Evolutionary conservation across 2,329 filamentous ascomycete genomes (phyloP).

Genomic region (Clarireedia hainanense): DNA sequence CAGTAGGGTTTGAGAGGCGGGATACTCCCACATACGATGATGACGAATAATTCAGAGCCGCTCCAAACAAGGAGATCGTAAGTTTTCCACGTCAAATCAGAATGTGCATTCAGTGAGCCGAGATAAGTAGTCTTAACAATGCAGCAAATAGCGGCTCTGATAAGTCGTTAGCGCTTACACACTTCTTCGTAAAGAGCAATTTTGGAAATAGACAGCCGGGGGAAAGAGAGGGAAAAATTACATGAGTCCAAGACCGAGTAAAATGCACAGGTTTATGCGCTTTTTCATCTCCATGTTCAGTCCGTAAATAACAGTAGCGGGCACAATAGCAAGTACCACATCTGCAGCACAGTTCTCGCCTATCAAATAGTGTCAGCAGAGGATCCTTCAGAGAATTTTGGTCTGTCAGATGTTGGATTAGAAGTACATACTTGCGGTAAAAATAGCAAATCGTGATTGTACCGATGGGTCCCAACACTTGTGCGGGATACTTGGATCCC

Average conservation of each 20-base stretch:
- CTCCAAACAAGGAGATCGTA: conserved; percentile 6
- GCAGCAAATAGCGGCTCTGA: conserved; percentile 6
- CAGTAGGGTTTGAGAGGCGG: conserved; percentile 7
- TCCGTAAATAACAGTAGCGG: conserved; percentile 2
- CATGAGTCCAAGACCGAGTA: conserved; percentile 7
- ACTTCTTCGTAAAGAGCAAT: not conserved
- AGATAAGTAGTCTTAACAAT: conserved; percentile 7
- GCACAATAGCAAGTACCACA: conserved; percentile 5
- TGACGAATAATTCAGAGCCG: conserved; percentile 3
- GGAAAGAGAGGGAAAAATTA: not conserved
- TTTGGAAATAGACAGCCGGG: not conserved
- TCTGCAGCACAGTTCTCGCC: conserved; percentile 5
- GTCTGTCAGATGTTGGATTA: too few relatives aligned
- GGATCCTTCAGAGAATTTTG: too few relatives aligned
- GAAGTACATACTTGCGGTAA: conserved; percentile 2
- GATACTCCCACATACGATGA: conserved; percentile 8
- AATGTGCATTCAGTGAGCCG: not conserved
- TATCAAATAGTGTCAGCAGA: not conserved
- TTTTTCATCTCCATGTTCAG: conserved; percentile 7
- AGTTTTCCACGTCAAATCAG: conserved; percentile 7
- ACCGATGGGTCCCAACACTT: conserved; percentile 1
- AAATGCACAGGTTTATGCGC: conserved; percentile 4
- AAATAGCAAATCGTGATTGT: conserved; percentile 2
- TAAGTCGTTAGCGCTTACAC: not conserved
- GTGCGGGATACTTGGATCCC: not conserved